Conservation (phyloP, 2,329 filamentous ascomycete species). For the Phialocephala sp. region DNA sequence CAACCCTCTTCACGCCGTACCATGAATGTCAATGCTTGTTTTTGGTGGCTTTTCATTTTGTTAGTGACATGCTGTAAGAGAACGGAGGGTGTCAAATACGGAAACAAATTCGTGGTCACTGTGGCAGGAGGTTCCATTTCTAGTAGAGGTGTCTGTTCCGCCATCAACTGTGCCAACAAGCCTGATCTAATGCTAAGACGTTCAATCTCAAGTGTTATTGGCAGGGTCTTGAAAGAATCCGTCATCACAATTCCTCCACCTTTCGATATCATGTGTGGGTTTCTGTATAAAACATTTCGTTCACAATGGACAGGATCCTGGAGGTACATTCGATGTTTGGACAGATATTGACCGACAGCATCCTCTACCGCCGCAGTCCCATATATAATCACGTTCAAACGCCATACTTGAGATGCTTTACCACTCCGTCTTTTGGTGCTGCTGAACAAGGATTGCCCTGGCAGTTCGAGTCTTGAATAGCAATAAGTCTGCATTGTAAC, state of each 20-base stretch:
- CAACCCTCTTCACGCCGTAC: slow-evolving; percentile 28
- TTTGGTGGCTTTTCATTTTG: slow-evolving; percentile 28
- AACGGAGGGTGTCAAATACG: too few species aligned
- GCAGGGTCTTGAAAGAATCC: not conserved
- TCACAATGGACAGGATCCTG: slow-evolving; percentile 22
- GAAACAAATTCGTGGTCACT: too few species aligned
- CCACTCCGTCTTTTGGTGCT: too few species aligned
- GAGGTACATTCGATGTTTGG: slow-evolving; percentile 16
- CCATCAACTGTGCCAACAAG: not conserved
- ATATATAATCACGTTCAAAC: slow-evolving; percentile 22
- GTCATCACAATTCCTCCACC: slow-evolving; percentile 17
- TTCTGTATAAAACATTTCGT: slow-evolving; percentile 21
- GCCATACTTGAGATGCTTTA: too few species aligned
- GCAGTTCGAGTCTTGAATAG: too few species aligned
- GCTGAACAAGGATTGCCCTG: too few species aligned
- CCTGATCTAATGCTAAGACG: not conserved
- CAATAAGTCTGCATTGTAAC: too few species aligned
- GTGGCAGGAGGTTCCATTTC: slow-evolving; percentile 21
- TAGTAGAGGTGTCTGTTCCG: not conserved
- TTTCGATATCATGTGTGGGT: slow-evolving; percentile 19
- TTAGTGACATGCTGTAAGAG: slow-evolving; percentile 12
- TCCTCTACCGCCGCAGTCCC: slow-evolving; percentile 16
- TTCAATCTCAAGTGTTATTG: not conserved
- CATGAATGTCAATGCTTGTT: slow-evolving; percentile 35
- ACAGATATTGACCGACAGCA: slow-evolving; percentile 17